phyloP scores from a whole-genome alignment of 495 filamentous ascomycete species.

The Talaromyces adpressus region DNA sequence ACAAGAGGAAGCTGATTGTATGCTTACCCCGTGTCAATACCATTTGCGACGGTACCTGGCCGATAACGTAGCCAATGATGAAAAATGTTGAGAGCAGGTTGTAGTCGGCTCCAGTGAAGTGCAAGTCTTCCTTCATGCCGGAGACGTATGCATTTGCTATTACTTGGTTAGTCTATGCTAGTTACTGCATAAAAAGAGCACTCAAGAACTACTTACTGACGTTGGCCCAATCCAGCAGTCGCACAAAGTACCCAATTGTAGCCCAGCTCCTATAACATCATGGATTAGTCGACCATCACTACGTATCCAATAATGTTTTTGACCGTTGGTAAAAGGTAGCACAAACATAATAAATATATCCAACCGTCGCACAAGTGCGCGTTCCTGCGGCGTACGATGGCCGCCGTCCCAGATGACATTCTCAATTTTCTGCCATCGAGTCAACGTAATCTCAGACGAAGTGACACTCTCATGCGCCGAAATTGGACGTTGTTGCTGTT shows the following conservation, averaged over 20 bases:
- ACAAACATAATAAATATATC: constrained; percentile 9
- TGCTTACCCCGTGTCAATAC: constrained; percentile 26
- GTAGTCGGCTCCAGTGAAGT: constrained; percentile 40
- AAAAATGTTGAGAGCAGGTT: constrained; percentile 35
- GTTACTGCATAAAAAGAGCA: neutral
- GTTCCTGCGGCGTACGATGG: constrained; percentile 6
- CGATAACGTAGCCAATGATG: constrained; percentile 51
- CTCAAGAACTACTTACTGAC: constrained; percentile 2
- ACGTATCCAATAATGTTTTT: neutral
- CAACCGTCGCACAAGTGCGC: constrained; percentile 3
- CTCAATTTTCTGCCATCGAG: constrained; percentile 9
- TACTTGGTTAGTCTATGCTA: neutral
- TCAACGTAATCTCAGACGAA: constrained; percentile 2
- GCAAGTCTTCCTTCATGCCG: constrained; percentile 50
- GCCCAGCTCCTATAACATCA: constrained; percentile 4
- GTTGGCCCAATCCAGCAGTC: constrained; percentile 9
- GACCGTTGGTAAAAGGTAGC: neutral
- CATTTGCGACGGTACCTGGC: constrained; percentile 47
- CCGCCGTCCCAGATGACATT: constrained; percentile 10
- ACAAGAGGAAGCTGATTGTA: neutral
- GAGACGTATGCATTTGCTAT: constrained; percentile 37
- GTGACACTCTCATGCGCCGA: neutral
- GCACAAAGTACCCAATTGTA: constrained; percentile 9
- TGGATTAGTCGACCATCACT: neutral
- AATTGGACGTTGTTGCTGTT: neutral